These are phyloP conservation scores for Globisporangium abappressorium DNA, from an alignment of 352 stramenopile species.

Conservation along the genomic window DNA sequence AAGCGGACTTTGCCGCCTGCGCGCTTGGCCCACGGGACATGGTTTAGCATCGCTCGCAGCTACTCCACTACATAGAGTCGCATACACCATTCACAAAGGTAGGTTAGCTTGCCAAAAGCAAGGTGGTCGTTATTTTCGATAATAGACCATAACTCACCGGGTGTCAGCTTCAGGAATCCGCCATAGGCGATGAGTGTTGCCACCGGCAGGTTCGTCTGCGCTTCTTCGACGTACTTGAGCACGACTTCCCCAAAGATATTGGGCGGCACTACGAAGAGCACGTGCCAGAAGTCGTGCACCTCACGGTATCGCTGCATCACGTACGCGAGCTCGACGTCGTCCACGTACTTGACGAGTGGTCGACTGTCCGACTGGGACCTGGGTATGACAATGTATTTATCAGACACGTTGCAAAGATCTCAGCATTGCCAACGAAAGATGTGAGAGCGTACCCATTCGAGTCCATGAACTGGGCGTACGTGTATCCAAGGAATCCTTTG, in stretches of 20 bases:
- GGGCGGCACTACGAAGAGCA: slow-evolving; percentile 87
- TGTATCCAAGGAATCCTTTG: too few relatives aligned
- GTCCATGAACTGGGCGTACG: background rate
- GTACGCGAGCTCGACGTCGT: slow-evolving; percentile 95
- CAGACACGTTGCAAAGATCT: background rate
- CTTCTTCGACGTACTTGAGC: slow-evolving; percentile 97
- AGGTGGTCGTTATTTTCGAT: background rate
- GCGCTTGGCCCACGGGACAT: slow-evolving; percentile 92
- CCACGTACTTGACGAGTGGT: slow-evolving; percentile 31
- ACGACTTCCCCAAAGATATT: slow-evolving; percentile 95
- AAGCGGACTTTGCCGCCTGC: slow-evolving; percentile 62
- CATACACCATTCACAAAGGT: background rate
- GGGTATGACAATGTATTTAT: background rate
- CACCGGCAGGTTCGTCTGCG: slow-evolving; percentile 94
- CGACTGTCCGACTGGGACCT: background rate
- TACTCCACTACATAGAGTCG: background rate
- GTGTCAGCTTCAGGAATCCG: slow-evolving; percentile 78
- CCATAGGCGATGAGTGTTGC: slow-evolving; percentile 91
- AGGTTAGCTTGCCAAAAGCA: background rate
- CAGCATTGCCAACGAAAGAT: background rate
- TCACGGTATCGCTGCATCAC: slow-evolving; percentile 95
- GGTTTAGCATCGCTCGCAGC: slow-evolving; percentile 27
- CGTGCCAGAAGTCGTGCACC: slow-evolving; percentile 97
- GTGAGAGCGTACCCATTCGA: background rate
- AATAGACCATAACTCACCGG: slow-evolving; percentile 22